Conservation (phyloP, 2,329 filamentous ascomycete species). For the Microdochium paspali region DNA sequence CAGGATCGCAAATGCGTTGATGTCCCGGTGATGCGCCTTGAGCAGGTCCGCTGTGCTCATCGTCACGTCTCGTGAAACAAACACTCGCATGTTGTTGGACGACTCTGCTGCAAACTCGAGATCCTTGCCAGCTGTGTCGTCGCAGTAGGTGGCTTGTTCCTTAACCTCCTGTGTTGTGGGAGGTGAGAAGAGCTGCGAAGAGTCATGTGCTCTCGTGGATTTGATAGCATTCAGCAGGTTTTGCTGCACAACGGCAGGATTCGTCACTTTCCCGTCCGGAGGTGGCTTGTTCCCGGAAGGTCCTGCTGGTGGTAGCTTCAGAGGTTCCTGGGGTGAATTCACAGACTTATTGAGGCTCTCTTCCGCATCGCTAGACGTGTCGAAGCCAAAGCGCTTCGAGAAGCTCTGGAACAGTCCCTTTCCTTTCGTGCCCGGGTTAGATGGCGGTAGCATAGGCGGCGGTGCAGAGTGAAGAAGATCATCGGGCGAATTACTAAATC, state of each 20-base stretch:
- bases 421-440: conserved; percentile 30
- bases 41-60: conserved; percentile 48
- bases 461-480: conserved; percentile 19
- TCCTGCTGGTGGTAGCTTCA: conserved; percentile 8
- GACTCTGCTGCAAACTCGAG: conserved; percentile 62
- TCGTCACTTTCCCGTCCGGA: conserved; percentile 34
- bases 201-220: conserved; percentile 68
- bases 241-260: conserved; percentile 51
- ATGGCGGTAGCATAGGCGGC: conserved; percentile 19
- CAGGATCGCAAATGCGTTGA: conserved; percentile 61
- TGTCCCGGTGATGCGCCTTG: conserved; percentile 43
- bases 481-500: conserved; percentile 54
- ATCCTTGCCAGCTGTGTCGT: conserved; percentile 64
- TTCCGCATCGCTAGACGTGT: conserved; percentile 33
- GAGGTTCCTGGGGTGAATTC: conserved; percentile 14
- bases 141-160: conserved; percentile 81
- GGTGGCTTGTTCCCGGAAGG: conserved; percentile 8
- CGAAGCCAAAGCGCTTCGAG: conserved; percentile 59
- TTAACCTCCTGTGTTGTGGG: conserved; percentile 65
- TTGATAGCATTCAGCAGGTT: conserved; percentile 72
- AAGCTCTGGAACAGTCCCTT: conserved; percentile 59
- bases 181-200: conserved; percentile 60
- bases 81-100: conserved; percentile 64
- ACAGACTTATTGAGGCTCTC: conserved; percentile 37
- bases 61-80: conserved; percentile 49